phyloP scores from a whole-genome alignment of 2,329 filamentous ascomycete species.

The Neoarthrinium moseri region DNA sequence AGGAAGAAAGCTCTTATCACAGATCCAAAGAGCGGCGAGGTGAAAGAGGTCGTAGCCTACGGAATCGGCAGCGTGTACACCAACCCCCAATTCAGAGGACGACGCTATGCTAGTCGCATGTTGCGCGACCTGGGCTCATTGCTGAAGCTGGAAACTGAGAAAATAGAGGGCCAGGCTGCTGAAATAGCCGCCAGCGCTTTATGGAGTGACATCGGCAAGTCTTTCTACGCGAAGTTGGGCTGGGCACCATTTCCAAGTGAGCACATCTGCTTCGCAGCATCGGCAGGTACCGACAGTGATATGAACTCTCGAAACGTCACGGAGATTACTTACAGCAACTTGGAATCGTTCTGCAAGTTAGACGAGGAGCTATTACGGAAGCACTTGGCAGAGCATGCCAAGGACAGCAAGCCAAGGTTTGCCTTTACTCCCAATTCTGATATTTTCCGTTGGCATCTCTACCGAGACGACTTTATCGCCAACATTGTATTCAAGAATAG shows the following conservation, averaged over 20 bases:
- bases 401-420: conserved; percentile 48
- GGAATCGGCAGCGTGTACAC: conserved; percentile 82
- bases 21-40: conserved; percentile 28
- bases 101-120: conserved; percentile 78
- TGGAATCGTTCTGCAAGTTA: conserved; percentile 59
- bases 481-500: conserved; percentile 58
- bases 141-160: conserved; percentile 1
- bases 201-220: conserved; percentile 83
- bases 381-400: conserved; percentile 40
- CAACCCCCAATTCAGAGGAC: conserved; percentile 62
- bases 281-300: conserved; percentile 18
- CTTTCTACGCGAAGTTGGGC: conserved; percentile 74
- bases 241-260: conserved; percentile 75
- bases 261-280: conserved; percentile 63
- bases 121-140: conserved; percentile 58
- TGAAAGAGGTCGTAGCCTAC: conserved; percentile 62
- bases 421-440: conserved; percentile 68
- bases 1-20: conserved; percentile 56
- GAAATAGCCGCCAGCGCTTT: conserved; percentile 68
- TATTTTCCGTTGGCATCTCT: conserved; percentile 73
- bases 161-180: conserved; percentile 17
- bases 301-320: conserved; percentile 24
- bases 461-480: conserved; percentile 77
- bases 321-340: conserved; percentile 56
- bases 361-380: conserved; percentile 64